Conservation (phyloP, 176 grass and related monocot genomes). For the Oryza punctata region DNA sequence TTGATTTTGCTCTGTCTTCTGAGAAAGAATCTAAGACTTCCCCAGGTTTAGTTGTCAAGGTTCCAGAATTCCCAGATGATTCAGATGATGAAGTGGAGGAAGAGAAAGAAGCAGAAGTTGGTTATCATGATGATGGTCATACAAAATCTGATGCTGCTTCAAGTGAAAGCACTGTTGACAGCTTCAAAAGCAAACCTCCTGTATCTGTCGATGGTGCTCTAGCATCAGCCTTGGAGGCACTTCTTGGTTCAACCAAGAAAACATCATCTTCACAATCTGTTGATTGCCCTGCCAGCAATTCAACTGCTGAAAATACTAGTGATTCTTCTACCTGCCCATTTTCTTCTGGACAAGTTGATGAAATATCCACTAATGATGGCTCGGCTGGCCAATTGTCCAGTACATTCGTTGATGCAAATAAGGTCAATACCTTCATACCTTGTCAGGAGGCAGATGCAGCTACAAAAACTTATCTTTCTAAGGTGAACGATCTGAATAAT, state of each 20-base stretch:
- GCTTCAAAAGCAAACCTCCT: conserved; percentile 40
- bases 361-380: conserved; percentile 30
- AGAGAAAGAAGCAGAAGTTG: conserved; percentile 39
- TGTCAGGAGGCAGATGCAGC: conserved; percentile 32
- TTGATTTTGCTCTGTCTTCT: conserved; percentile 33
- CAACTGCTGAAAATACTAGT: conserved; percentile 30
- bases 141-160: conserved; percentile 33
- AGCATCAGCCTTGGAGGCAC: conserved; percentile 74
- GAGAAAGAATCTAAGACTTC: conserved; percentile 45
- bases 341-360: conserved; percentile 30
- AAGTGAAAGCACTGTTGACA: conserved; percentile 14
- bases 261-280: conserved; percentile 30
- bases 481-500: conserved; percentile 31
- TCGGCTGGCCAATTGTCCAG: not conserved
- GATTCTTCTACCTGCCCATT: conserved; percentile 14
- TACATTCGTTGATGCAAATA: conserved; percentile 27
- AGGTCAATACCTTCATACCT: conserved; percentile 17
- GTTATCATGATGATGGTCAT: conserved; percentile 41
- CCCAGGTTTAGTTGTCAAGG: conserved; percentile 55
- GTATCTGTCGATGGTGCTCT: conserved; percentile 74
- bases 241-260: conserved; percentile 52
- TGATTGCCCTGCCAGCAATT: conserved; percentile 30
- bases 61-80: conserved; percentile 61
- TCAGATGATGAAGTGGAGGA: conserved; percentile 48
- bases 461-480: conserved; percentile 24